Conservation (phyloP, 177 flowering plant species). For the Tripterygium wilfordii region DNA sequence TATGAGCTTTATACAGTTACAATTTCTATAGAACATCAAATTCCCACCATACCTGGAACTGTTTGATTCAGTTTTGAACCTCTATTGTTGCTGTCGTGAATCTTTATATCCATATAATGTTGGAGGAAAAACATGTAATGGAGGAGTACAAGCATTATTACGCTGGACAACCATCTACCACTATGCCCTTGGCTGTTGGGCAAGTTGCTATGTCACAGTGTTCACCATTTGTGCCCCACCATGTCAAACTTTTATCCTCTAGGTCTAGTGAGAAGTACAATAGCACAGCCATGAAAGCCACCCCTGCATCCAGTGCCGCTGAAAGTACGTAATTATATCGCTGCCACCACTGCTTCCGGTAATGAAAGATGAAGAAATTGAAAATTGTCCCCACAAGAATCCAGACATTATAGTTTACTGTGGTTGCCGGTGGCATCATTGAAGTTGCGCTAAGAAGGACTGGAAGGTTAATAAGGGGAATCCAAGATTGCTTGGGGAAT, state of each 20-base stretch:
- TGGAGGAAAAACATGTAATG: too few relatives aligned
- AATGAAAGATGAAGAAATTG: slow-evolving; percentile 69
- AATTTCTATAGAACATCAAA: too few relatives aligned
- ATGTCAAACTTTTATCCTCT: slow-evolving; percentile 33
- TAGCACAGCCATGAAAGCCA: slow-evolving; percentile 77
- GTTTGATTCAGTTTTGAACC: too few relatives aligned
- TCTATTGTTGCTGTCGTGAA: too few relatives aligned
- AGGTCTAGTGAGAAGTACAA: slow-evolving; percentile 49
- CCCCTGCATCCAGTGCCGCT: slow-evolving; percentile 86
- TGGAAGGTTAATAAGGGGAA: slow-evolving; percentile 73
- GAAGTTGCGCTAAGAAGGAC: slow-evolving; percentile 74
- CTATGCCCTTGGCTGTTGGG: slow-evolving; percentile 75
- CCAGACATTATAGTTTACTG: slow-evolving; percentile 82
- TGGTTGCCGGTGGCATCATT: slow-evolving; percentile 76
- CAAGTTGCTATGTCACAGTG: slow-evolving; percentile 68
- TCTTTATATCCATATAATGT: too few relatives aligned
- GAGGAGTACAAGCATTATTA: slow-evolving; percentile 11
- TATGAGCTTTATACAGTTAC: too few relatives aligned
- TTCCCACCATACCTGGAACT: too few relatives aligned
- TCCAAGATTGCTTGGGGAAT: slow-evolving; percentile 73
- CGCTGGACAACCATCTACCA: slow-evolving; percentile 61
- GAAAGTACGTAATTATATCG: slow-evolving; percentile 82
- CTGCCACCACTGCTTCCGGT: slow-evolving; percentile 85
- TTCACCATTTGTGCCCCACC: slow-evolving; percentile 85
- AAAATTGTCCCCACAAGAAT: slow-evolving; percentile 62